Evolutionary conservation across 1,284 basidiomycete genomes (phyloP), one percentile per base, ranked within the genome.

Genomic region (Waitea zeae): DNA sequence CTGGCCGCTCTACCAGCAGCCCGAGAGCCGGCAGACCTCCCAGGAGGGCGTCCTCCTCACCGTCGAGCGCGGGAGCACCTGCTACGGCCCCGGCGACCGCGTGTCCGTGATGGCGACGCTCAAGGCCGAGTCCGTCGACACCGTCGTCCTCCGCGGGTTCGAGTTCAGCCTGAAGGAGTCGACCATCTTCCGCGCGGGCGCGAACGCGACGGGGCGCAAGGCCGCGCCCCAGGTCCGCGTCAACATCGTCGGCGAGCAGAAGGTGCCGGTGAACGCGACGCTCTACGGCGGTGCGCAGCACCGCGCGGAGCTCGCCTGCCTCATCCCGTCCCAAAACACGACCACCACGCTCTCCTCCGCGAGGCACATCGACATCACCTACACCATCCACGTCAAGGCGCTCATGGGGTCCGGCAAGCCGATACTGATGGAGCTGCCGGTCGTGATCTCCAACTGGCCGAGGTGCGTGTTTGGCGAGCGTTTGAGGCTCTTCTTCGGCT

Each of bases 1-100:
- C 2, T 92, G 87, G 87, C 86, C 86, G 1, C 64, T 87, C 30
- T 90, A 89, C 51, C 70, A 73, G 35, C 73, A 81, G 45, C 70
- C 70, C 4, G 83, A 90, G 47, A 67, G 64, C 22, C 73, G 79
- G n/a, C 62, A 68, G n/a, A 55, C 70, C 6, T 50, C 60, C 1
- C 62, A 72, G 38, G 73, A 82, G 5, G 75, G 74, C 15, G 64
- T 86, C 13, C 72, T 66, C 12, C 65, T 90, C 40, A 69, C 66
- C 27, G 75, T 88, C n/a, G 72, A 80, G 15, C 72, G 86, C 19
- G 61, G 63, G 14, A 64, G 69, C 40, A 77, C 75, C 3, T 88
- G 83, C 41, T 87, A 76, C 46, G 83, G 84, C 1, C 82, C 86
- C 0, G 79, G 77, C 12, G 86, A 90, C 52, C 68, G 71, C n/a